Base-by-base conservation (phyloP, 768 basidiomycete species). In the Leccinum pellstonianum region DNA sequence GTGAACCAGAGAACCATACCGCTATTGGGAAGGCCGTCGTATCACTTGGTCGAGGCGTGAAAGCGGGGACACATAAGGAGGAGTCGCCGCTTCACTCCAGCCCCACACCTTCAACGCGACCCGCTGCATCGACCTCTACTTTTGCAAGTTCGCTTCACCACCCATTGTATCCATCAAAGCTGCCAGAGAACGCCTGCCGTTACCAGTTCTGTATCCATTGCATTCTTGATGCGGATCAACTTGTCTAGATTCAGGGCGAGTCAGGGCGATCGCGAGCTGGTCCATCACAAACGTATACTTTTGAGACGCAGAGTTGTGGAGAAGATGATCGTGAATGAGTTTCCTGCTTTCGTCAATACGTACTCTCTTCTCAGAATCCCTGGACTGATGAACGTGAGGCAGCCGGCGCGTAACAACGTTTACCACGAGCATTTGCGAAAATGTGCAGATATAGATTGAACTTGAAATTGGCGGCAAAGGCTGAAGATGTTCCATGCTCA, bases 261-360 rank as follows among this genome's bases (percentile, higher is more conserved):
- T 58, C 29, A 29, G 62, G 3, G 80, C 69, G 5, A 74, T 59
- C 0, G 76, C 73, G 1, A 84, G 62, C 37, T 70, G 72, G 60
- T 83, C 83, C 80, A 82, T 80, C 35, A 68, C 67, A 52, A 85
- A 80, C 0, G 77, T 75, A 49, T 73, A 68, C 57, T 80, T 82
- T 15, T 53, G 62, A 27, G 69, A 55, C 2, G 60, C 35, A 0
- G 64, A n/a, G 33, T 75, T 58, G 49, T 70, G 64, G 6, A 83
- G 62, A 47, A 83, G 68, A 5, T 49, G 52, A 7, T 71, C 64
- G 50, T 70, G 59, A 10, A 83, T 63, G 3, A 75, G 58, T 4
- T 54, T 50, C 14, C 70, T 69, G 17, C 57, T 64, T 41, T 49
- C 54, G 5, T 48, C 29, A 10, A 65, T 21, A 3, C 48, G 41